These are phyloP conservation scores for Stachybotrys chlorohalonatus DNA, from an alignment of 2,329 filamentous ascomycete genomes.

Conservation along the genomic window DNA sequence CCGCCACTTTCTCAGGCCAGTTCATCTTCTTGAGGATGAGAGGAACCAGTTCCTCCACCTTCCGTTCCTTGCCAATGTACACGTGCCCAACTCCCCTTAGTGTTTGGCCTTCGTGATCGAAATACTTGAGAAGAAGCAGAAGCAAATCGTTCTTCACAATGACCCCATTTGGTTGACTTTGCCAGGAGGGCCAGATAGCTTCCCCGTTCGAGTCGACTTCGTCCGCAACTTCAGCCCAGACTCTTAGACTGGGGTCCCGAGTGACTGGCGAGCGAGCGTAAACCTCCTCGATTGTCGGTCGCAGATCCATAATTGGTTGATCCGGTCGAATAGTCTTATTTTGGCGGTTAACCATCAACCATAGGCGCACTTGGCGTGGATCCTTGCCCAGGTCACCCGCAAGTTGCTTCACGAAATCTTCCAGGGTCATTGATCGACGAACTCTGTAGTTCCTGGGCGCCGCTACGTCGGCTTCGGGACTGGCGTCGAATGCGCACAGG, in stretches of 20 bases:
- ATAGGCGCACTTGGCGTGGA: slow-evolving; percentile 66
- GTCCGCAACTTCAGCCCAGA: slow-evolving; percentile 79
- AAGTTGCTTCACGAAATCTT: slow-evolving; percentile 63
- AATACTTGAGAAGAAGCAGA: slow-evolving; percentile 87
- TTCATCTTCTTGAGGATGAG: slow-evolving; percentile 74
- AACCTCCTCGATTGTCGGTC: slow-evolving; percentile 68
- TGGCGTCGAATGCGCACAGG: slow-evolving; percentile 59
- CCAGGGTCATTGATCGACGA: slow-evolving; percentile 64
- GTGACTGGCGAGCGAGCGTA: slow-evolving; percentile 42
- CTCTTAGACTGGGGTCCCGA: slow-evolving; percentile 64
- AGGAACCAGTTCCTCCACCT: slow-evolving; percentile 74
- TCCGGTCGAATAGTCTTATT: slow-evolving; percentile 95
- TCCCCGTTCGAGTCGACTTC: slow-evolving; percentile 59
- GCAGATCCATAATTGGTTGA: slow-evolving; percentile 68
- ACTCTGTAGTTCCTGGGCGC: slow-evolving; percentile 66
- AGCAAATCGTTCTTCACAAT: slow-evolving; percentile 55
- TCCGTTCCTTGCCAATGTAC: slow-evolving; percentile 81
- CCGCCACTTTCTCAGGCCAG: slow-evolving; percentile 68
- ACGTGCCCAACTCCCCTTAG: slow-evolving; percentile 72
- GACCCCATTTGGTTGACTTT: slow-evolving; percentile 46
- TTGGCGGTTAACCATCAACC: slow-evolving; percentile 97
- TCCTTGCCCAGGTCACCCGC: slow-evolving; percentile 62
- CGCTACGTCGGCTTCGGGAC: slow-evolving; percentile 56
- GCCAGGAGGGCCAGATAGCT: slow-evolving; percentile 60
- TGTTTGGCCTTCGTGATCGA: slow-evolving; percentile 68